Base-by-base conservation (phyloP, 345 rosid species). In the Syzygium oleosum region DNA sequence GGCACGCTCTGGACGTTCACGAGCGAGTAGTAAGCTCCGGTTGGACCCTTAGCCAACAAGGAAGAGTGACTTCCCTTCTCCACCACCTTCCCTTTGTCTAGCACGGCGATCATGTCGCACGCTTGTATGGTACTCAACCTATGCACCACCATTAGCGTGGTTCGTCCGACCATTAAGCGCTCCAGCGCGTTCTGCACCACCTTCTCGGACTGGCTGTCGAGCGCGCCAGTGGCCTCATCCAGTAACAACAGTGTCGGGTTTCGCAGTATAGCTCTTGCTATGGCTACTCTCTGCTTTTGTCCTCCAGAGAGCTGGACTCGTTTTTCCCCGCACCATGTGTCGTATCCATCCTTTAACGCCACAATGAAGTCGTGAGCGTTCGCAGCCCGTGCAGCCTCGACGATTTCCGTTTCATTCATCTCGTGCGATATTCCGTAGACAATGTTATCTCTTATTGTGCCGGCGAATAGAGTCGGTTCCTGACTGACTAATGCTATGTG, bases 401-500 rank as follows among this genome's bases (percentile, higher is more conserved):
- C 59, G 85, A 95, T 90, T 87, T 95, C 97, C 0, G 94, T 85
- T 80, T 95, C 96, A 6, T 87, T 90, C 0, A 88, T 63, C 12
- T 90, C 86, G 7, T 90, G 89, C 0, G 91, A 86, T 0, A 90
- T 91, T 41, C 98, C 96, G 43, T 93, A 93, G 3, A 85, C 52
- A 19, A 95, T 96, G 89, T 96, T 96, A 84, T 93, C 95, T 43
- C 91, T 90, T 16, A 96, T 93, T 3, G 94, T 95, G 8, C 98
- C 96, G 0, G 93, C 91, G 46, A 96, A 94, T n/a, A 95, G 86
- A 5, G 94, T 87, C 2, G 98, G 97, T 55, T 96, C 95, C 88
- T 96, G 98, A 88, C 96, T 95, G 2, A 96, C 98, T 52, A 96
- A 89, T 38, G 96, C 95, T 49, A 95, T 91, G 86, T 93, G 94